phyloP scores from a whole-genome alignment of 192 early-diverging fungal species.

The Pilobolus umbonatus region DNA sequence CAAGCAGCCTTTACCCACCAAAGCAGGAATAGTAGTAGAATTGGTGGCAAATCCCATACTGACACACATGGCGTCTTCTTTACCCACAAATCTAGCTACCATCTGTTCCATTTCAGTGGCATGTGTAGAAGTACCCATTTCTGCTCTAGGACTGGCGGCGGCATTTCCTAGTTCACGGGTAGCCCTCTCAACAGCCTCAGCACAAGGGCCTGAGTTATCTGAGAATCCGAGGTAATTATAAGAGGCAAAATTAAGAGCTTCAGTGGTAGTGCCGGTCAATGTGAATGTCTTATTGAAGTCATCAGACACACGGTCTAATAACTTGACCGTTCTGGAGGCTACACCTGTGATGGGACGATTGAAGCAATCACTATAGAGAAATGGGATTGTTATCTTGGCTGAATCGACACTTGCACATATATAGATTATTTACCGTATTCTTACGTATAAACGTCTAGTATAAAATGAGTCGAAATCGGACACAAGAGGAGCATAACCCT shows the following conservation, averaged over 20 bases:
- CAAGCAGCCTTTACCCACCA: conserved; percentile 80
- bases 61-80: conserved; percentile 80
- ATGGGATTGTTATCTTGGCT: neutral
- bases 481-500: conserved; percentile 90
- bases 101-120: conserved; percentile 77
- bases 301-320: conserved; percentile 80
- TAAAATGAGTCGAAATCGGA: conserved; percentile 98
- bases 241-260: conserved; percentile 88
- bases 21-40: conserved; percentile 85
- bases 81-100: conserved; percentile 87
- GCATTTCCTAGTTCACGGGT: conserved; percentile 71
- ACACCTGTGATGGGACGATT: conserved; percentile 93
- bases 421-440: conserved; percentile 22
- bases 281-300: conserved; percentile 82
- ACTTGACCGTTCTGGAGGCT: conserved; percentile 78
- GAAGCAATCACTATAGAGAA: conserved; percentile 68
- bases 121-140: conserved; percentile 66
- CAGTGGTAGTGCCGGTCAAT: conserved; percentile 74
- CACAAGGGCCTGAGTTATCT: conserved; percentile 87
- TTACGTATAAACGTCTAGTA: conserved; percentile 76
- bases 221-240: conserved; percentile 99
- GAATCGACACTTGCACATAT: neutral
- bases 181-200: conserved; percentile 83
- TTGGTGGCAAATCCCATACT: conserved; percentile 99
- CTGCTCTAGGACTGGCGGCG: conserved; percentile 60